These are phyloP conservation scores for Carnegiea gigantea DNA, from an alignment of 179 eudicot genomes.

Conservation along the genomic window DNA sequence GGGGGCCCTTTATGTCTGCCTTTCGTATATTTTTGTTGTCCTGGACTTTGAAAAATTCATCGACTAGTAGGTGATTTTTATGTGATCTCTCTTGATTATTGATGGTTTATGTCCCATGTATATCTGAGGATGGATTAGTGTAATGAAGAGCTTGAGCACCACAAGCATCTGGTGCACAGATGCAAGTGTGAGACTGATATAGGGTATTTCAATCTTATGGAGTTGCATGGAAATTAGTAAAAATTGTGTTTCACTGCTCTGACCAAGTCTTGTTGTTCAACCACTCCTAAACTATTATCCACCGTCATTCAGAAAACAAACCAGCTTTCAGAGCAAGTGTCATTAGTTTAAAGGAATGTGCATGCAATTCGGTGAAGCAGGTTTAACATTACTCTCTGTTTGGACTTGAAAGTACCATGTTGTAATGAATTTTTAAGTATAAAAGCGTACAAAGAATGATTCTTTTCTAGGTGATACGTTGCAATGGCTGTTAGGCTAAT, in stretches of 20 bases:
- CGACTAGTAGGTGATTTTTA: background rate
- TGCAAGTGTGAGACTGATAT: background rate
- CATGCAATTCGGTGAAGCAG: constrained; percentile 17
- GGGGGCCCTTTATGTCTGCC: too few relatives aligned
- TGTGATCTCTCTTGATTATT: background rate
- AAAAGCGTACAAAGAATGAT: constrained; percentile 11
- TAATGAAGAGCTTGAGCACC: background rate
- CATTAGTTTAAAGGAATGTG: background rate
- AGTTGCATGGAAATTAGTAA: background rate
- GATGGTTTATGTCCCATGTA: background rate
- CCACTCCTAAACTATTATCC: constrained; percentile 14
- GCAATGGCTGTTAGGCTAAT: constrained; percentile 12
- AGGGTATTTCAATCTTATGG: background rate
- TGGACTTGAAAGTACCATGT: constrained; percentile 10
- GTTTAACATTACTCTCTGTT: background rate
- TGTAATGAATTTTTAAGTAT: constrained; percentile 1
- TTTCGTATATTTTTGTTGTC: background rate
- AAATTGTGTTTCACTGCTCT: background rate
- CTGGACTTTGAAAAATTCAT: too few relatives aligned
- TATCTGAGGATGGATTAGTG: background rate
- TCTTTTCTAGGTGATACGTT: constrained; percentile 21
- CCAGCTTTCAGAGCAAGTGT: constrained; percentile 1
- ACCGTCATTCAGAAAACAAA: background rate
- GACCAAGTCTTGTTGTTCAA: constrained; percentile 14
- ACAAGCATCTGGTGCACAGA: too few relatives aligned